Evolutionary conservation across 2,329 filamentous ascomycete species (phyloP), one percentile per base, ranked within the genome.

Genomic region (Dothideomycetidae sp.): DNA sequence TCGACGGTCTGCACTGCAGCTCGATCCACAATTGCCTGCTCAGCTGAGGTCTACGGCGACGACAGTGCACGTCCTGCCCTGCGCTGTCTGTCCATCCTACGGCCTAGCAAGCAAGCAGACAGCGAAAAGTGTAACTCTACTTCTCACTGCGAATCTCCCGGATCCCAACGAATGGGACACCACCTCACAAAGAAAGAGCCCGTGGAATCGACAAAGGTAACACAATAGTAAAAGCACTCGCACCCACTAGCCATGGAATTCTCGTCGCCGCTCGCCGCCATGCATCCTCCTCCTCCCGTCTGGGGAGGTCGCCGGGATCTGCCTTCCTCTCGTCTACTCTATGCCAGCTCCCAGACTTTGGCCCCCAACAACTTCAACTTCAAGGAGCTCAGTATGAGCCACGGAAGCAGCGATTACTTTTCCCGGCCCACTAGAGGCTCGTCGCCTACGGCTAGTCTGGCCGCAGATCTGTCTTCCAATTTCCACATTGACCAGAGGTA

Each of bases 401-500:
- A 76, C 54, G 62, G 72, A 48, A 67, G 70, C 44, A 61, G 68
- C 23, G 86, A 93, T 59, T 93, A 90, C 64, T 93, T 96, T 64
- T 77, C 81, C 50, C 85, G 82, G 55, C 14, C 46, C 44, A 67
- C 83, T 51, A 75, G 75, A 48, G 83, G 84, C 33, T 93, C 86
- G 13, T 98, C 90, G 40, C 90, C 90, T 4, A 86, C 85, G 23
- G 77, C 84, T 36, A 93, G 83, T 53, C 66, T 98, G 49, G 88
- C 86, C 29, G 86, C 85, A 44, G 90, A 98, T 61, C 70, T 96
- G 50, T 94, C 86, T 41, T 85, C 93, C 56, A 98, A 96, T 66
- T 93, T 96, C 57, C 81, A 88, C 56, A 81, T 96, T 57, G 86
- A 94, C 60, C 84, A 80, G 54, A 94, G 86, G 88, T 94, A 67